Percentiles rank a stretch among this genome's conserved stretches.
phyloP scores from a whole-genome alignment of 2,329 filamentous ascomycete genomes.

The Diplodia sapinea region DNA sequence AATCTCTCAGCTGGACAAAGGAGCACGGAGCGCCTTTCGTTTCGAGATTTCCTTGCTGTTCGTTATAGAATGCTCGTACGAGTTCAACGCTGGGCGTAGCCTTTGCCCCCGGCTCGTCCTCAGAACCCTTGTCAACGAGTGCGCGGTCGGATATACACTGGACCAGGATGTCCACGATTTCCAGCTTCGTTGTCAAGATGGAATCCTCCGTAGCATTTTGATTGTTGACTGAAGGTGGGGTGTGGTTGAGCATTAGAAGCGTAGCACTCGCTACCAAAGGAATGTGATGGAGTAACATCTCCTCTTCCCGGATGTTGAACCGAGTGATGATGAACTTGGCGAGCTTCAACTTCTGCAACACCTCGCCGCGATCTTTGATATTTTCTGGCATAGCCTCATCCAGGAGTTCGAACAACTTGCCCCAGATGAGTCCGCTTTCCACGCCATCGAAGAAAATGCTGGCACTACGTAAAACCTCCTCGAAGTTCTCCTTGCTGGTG shows the following conservation, averaged over 20 bases:
- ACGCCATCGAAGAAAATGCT: conserved; percentile 98
- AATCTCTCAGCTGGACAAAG: conserved; percentile 39
- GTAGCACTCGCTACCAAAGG: conserved; percentile 75
- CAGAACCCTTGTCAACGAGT: conserved; percentile 33
- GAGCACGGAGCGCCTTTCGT: conserved; percentile 41
- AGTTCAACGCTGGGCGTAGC: conserved; percentile 33
- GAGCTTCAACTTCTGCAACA: conserved; percentile 69
- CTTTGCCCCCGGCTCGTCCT: conserved; percentile 1
- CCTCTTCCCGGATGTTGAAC: conserved; percentile 94
- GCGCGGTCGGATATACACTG: conserved; percentile 47
- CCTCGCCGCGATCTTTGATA: conserved; percentile 55
- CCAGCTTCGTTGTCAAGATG: conserved; percentile 37
- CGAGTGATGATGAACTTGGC: conserved; percentile 81
- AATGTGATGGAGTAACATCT: conserved; percentile 88
- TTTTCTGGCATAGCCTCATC: conserved; percentile 56
- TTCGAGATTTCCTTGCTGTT: conserved; percentile 45
- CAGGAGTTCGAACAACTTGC: conserved; percentile 75
- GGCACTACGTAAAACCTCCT: conserved; percentile 88
- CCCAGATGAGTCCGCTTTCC: conserved; percentile 91
- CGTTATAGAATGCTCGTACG: conserved; percentile 44
- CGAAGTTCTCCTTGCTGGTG: conserved; percentile 72
- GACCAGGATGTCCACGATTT: conserved; percentile 47
- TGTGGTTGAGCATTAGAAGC: conserved; percentile 53
- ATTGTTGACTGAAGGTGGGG: background rate
- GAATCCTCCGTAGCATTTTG: conserved; percentile 21